Conservation (phyloP, 495 filamentous ascomycete genomes). For the Thermothielavioides terrestris region DNA sequence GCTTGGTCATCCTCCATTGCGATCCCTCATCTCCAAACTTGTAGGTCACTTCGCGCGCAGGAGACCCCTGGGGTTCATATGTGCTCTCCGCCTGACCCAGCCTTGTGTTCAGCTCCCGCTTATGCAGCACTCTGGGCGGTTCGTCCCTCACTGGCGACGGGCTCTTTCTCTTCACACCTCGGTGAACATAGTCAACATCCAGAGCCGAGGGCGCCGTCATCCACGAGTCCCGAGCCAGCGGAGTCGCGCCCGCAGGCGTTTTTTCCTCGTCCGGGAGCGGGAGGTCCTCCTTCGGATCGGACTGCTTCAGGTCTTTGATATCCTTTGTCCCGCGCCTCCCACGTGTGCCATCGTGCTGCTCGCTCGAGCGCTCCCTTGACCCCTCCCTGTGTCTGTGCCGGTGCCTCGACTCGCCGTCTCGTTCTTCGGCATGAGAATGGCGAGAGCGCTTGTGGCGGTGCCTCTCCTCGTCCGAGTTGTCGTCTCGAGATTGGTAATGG, state of each 20-base stretch:
- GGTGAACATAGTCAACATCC: slow-evolving; percentile 79
- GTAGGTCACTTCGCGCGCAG: slow-evolving; percentile 61
- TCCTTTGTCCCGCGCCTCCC: slow-evolving; percentile 14
- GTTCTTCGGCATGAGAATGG: slow-evolving; percentile 30
- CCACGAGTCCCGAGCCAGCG: slow-evolving; percentile 66
- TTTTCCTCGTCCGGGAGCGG: slow-evolving; percentile 39
- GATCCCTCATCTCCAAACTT: slow-evolving; percentile 85
- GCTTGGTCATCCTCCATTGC: slow-evolving; percentile 90
- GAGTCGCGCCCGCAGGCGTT: slow-evolving; percentile 19
- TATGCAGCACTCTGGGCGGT: slow-evolving; percentile 68
- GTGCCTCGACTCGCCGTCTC: slow-evolving; percentile 26
- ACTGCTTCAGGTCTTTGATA: slow-evolving; percentile 30
- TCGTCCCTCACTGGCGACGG: slow-evolving; percentile 51
- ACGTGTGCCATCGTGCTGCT: slow-evolving; percentile 14
- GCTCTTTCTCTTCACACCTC: slow-evolving; percentile 43
- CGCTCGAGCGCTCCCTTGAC: slow-evolving; percentile 8
- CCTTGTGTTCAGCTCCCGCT: slow-evolving; percentile 67
- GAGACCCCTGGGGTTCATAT: not conserved
- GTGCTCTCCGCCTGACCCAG: slow-evolving; percentile 45
- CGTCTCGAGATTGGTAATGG: slow-evolving; percentile 35
- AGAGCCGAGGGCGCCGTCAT: slow-evolving; percentile 80
- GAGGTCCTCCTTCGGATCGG: slow-evolving; percentile 41
- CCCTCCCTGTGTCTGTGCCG: slow-evolving; percentile 23
- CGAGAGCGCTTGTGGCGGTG: slow-evolving; percentile 43
- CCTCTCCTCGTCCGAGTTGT: slow-evolving; percentile 28